These are phyloP conservation scores for Phialophora macrospora DNA, from an alignment of 2,329 filamentous ascomycete species.

Conservation along the genomic window DNA sequence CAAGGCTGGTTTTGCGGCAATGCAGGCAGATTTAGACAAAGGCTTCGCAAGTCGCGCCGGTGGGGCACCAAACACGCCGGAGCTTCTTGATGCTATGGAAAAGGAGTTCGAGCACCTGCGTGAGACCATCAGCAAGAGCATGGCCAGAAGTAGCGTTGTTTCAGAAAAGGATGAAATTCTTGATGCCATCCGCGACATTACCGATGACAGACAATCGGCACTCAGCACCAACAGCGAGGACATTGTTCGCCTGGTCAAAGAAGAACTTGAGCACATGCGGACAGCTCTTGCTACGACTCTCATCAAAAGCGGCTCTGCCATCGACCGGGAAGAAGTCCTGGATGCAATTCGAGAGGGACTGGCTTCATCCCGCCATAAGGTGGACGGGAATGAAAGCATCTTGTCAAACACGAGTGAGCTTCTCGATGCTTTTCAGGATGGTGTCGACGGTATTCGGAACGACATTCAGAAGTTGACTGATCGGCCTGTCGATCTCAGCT, in stretches of 20 bases:
- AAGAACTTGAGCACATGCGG: slow-evolving; percentile 66
- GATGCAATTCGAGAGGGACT: slow-evolving; percentile 56
- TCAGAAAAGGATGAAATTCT: slow-evolving; percentile 66
- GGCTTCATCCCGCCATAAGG: slow-evolving; percentile 59
- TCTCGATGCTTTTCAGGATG: slow-evolving; percentile 67
- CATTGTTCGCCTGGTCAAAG: slow-evolving; percentile 57
- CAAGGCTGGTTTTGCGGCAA: slow-evolving; percentile 64
- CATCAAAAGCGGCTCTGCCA: slow-evolving; percentile 49
- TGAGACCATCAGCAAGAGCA: slow-evolving; percentile 72
- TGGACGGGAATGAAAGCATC: slow-evolving; percentile 61
- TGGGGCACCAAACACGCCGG: slow-evolving; percentile 61
- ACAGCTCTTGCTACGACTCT: slow-evolving; percentile 61
- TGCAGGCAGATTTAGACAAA: slow-evolving; percentile 63
- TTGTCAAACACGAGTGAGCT: slow-evolving; percentile 62
- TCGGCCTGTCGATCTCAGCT: slow-evolving; percentile 79
- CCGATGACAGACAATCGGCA: slow-evolving; percentile 45
- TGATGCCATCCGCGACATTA: slow-evolving; percentile 56
- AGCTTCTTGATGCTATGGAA: slow-evolving; percentile 75
- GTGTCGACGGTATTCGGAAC: slow-evolving; percentile 73
- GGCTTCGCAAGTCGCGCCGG: slow-evolving; percentile 53
- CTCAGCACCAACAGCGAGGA: slow-evolving; percentile 49
- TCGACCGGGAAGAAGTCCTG: slow-evolving; percentile 70
- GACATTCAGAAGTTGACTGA: slow-evolving; percentile 77
- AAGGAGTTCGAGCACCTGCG: slow-evolving; percentile 82
- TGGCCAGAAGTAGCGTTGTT: slow-evolving; percentile 63